phyloP scores from a whole-genome alignment of 352 stramenopile species.

The Labyrinthula sp. region DNA sequence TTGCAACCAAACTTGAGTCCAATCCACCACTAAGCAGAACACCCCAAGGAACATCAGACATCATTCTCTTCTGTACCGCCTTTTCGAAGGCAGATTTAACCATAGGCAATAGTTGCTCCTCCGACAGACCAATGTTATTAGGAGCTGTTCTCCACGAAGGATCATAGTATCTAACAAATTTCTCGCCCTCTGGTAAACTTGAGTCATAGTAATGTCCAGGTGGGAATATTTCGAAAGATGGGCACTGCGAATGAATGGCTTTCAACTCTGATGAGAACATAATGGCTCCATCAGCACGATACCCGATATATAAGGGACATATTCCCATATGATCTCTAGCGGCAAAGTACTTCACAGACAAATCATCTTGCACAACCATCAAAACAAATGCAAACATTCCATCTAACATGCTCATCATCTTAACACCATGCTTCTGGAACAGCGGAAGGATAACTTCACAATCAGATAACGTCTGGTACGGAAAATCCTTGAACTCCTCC shows the following conservation, averaged over 20 bases:
- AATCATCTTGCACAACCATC: slow-evolving; percentile 78
- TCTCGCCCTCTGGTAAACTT: background rate
- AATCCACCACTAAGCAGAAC: slow-evolving; percentile 88
- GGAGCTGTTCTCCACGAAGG: slow-evolving; percentile 65
- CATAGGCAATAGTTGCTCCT: slow-evolving; percentile 37
- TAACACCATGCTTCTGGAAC: slow-evolving; percentile 45
- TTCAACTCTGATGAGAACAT: slow-evolving; percentile 96
- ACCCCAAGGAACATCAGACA: slow-evolving; percentile 94
- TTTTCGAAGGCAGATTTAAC: slow-evolving; percentile 71
- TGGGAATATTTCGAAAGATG: slow-evolving; percentile 56
- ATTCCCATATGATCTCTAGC: slow-evolving; percentile 92
- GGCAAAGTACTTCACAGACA: slow-evolving; percentile 73
- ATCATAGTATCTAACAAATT: slow-evolving; percentile 72
- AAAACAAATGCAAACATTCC: slow-evolving; percentile 98
- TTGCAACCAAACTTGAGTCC: slow-evolving; percentile 89
- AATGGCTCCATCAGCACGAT: slow-evolving; percentile 78
- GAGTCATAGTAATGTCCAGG: slow-evolving; percentile 53
- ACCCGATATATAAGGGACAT: slow-evolving; percentile 92
- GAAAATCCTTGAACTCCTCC: slow-evolving; percentile 52
- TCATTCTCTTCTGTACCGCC: slow-evolving; percentile 83
- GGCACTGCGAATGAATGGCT: slow-evolving; percentile 54
- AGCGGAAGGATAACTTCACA: slow-evolving; percentile 87
- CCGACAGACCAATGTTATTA: slow-evolving; percentile 4
- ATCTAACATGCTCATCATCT: slow-evolving; percentile 55
- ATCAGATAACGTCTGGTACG: slow-evolving; percentile 80